Conservation (phyloP, 2,329 filamentous ascomycete genomes). For the Arthrobotrys sphaeroides region DNA sequence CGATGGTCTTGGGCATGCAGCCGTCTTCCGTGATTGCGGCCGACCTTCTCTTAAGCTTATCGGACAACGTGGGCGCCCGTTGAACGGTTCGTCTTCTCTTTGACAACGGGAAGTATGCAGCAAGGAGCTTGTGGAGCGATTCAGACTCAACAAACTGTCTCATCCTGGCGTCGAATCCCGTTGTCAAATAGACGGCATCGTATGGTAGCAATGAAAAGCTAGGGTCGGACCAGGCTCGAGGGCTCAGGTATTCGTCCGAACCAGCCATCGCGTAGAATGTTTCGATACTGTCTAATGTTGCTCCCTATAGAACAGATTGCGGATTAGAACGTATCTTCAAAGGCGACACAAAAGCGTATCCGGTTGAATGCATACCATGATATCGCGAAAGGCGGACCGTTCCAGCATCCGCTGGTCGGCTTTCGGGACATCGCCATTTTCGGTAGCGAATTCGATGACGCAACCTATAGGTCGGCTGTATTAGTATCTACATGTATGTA, state of each 20-base stretch:
- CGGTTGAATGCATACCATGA: conserved; percentile 23
- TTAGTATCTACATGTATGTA: not conserved
- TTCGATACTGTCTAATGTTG: conserved; percentile 25
- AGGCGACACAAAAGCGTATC: not conserved
- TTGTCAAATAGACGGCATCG: conserved; percentile 54
- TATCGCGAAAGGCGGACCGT: conserved; percentile 41
- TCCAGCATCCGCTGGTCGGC: conserved; percentile 54
- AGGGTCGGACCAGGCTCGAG: conserved; percentile 52
- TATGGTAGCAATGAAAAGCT: conserved; percentile 55
- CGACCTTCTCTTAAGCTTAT: conserved; percentile 48
- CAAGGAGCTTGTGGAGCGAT: conserved; percentile 53
- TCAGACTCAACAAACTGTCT: conserved; percentile 57
- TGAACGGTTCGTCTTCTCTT: conserved; percentile 37
- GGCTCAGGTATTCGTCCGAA: conserved; percentile 54
- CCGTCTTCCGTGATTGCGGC: conserved; percentile 4
- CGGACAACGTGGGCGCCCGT: conserved; percentile 27
- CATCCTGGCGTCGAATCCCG: conserved; percentile 55
- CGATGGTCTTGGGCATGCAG: conserved; percentile 20
- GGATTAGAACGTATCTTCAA: not conserved
- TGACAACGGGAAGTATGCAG: conserved; percentile 54
- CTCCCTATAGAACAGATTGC: not conserved
- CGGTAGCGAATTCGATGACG: conserved; percentile 55
- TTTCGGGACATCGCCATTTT: conserved; percentile 54
- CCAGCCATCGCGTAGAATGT: conserved; percentile 55
- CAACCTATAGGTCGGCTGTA: conserved; percentile 43